A percentile compares a stretch with the other conserved stretches of the same genome.
Evolutionary conservation across 2,329 filamentous ascomycete species (phyloP).

Genomic region (Diaporthe humulicola): DNA sequence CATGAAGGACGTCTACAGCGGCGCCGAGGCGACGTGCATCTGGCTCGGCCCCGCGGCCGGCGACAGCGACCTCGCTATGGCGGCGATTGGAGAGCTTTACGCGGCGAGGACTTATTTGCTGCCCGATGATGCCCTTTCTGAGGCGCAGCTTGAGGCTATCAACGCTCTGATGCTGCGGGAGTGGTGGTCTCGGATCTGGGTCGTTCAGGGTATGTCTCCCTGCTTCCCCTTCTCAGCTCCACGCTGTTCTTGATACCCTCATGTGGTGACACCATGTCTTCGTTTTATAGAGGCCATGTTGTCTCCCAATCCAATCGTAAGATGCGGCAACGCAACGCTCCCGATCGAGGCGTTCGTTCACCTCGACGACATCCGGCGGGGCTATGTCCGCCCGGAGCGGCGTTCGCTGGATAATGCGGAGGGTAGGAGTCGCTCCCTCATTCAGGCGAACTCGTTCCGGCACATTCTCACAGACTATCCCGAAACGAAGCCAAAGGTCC

Average conservation of each 20-base stretch:
- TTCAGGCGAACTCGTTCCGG: background rate
- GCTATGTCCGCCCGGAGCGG: constrained; percentile 9
- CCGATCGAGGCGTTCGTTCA: constrained; percentile 15
- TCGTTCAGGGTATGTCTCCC: constrained; percentile 4
- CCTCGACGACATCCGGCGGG: constrained; percentile 12
- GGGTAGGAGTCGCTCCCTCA: background rate
- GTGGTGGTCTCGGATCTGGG: constrained; percentile 23
- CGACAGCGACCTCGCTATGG: constrained; percentile 12
- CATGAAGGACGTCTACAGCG: constrained; percentile 26
- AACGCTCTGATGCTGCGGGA: background rate
- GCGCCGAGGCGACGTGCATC: background rate
- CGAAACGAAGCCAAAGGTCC: background rate
- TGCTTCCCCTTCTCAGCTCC: background rate
- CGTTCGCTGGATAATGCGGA: background rate
- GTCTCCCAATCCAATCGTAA: background rate
- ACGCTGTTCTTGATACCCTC: background rate
- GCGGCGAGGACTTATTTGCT: background rate
- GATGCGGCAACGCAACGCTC: background rate
- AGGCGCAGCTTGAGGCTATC: constrained; percentile 9
- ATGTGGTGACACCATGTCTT: background rate
- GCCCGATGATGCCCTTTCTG: background rate
- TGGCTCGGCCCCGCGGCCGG: constrained; percentile 4
- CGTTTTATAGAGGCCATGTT: background rate
- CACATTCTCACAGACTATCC: background rate
- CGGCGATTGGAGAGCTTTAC: background rate